phyloP scores from a whole-genome alignment of 768 basidiomycete genomes.

The Xerocomellus intermedius region DNA sequence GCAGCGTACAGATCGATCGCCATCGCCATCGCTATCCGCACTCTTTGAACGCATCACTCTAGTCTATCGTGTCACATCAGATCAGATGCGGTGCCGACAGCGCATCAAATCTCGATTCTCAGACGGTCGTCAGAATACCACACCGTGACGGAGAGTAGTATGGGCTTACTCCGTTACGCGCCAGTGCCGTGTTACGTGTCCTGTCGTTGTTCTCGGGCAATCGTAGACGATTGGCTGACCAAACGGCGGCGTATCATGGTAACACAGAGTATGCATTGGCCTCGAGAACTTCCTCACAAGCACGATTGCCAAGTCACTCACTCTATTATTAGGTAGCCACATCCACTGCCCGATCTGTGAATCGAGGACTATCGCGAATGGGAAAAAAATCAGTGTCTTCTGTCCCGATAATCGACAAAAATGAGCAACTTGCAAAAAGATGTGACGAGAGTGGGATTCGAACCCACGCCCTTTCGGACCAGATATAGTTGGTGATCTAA shows the following conservation, averaged over 20 bases:
- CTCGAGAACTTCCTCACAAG: background rate
- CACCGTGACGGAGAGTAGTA: too few relatives aligned
- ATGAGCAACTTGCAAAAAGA: constrained; percentile 1
- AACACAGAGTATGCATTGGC: too few relatives aligned
- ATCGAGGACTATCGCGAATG: too few relatives aligned
- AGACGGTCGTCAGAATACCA: background rate
- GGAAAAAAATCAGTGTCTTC: too few relatives aligned
- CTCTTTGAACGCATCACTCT: background rate
- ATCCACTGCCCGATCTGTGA: background rate
- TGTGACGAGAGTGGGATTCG: constrained; percentile 40
- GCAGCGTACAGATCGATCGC: background rate
- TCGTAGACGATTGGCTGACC: background rate
- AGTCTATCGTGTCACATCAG: too few relatives aligned
- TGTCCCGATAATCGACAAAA: too few relatives aligned
- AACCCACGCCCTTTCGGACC: constrained; percentile 43
- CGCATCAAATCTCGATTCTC: background rate
- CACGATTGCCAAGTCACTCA: background rate
- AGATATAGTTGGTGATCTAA: constrained; percentile 31
- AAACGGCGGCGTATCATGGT: background rate
- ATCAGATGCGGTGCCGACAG: background rate
- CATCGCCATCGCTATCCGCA: background rate
- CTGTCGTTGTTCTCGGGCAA: too few relatives aligned
- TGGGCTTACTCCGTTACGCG: too few relatives aligned
- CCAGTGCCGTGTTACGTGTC: too few relatives aligned
- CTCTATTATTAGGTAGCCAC: background rate